Evolutionary conservation across 768 basidiomycete species (phyloP), one percentile per base, ranked within the genome.

Genomic region (Piloderma croceum): DNA sequence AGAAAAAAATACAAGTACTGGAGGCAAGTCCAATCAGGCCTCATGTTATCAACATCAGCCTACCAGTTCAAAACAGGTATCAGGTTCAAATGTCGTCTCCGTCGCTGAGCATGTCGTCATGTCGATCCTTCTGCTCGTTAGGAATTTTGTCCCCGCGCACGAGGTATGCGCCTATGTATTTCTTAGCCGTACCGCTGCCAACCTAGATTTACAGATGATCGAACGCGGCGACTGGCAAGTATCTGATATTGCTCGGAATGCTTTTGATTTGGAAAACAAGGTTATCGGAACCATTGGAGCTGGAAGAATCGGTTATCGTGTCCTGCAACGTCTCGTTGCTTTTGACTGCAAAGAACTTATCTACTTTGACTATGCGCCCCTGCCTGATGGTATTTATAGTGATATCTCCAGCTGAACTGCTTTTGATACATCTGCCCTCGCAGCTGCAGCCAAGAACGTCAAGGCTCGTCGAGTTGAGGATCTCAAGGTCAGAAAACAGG

Each of bases 61-160:
- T 18, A n/a, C 24, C 36, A 22, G 32, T 40, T 41, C n/a, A n/a
- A n/a, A n/a, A n/a, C 46, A 77, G 67, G 85, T 92, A 25, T 83
- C 89, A 22, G 90, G 90, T 25, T 89, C 85, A 18, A 93, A 91
- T 55, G 90, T 92, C 39, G 83, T 83, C 38, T 90, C 87, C 9
- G 91, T 93, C 31, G 90, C 90, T 33, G 91, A 93, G 63, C 88
- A 90, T 60, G 89, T 89, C 44, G 62, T 90, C 42, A 91, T 91
- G 89, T 82, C 79, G 60, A 93, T 94, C 50, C 79, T 94, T 36
- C 67, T 88, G 27, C 81, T 93, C 41, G 90, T 94, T 56, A 79
- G 90, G 58, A 94, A 94, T 77, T 91, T 84, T 52, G 70, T 83
- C 19, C 85, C 84, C 18, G 87, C 85, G 7, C 90, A 92, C 60